Evolutionary conservation across 2,329 filamentous ascomycete genomes (phyloP).

Genomic region (Monosporascus sp.): DNA sequence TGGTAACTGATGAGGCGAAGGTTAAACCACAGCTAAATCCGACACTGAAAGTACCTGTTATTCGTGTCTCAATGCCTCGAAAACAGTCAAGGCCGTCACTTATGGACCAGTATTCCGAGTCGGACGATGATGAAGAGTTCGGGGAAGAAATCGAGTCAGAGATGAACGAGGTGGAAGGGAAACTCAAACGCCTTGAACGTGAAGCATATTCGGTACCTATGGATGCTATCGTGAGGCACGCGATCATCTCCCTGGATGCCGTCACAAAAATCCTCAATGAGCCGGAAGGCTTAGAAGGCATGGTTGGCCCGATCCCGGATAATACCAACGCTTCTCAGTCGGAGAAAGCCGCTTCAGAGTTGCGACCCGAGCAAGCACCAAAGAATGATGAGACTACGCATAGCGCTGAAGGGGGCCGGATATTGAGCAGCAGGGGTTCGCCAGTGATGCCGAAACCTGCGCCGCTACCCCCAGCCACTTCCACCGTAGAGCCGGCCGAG

Average conservation of each 20-base stretch:
- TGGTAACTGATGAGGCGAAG: conserved; percentile 5
- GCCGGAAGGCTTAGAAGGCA: conserved; percentile 34
- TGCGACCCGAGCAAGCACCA: conserved; percentile 15
- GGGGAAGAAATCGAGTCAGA: conserved; percentile 50
- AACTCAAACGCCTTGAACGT: conserved; percentile 41
- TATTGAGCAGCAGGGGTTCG: no score
- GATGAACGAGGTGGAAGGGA: conserved; percentile 45
- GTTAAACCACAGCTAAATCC: conserved; percentile 8
- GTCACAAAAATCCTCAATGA: conserved; percentile 42
- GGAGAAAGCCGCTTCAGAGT: conserved; percentile 11
- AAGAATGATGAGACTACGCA: conserved; percentile 1
- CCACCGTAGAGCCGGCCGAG: neutral
- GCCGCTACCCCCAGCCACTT: neutral
- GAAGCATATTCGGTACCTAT: conserved; percentile 32
- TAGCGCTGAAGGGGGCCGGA: neutral
- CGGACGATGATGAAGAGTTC: conserved; percentile 53
- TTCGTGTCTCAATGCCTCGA: conserved; percentile 35
- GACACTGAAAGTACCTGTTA: conserved; percentile 17
- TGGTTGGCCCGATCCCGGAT: conserved; percentile 37
- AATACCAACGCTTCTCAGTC: conserved; percentile 18
- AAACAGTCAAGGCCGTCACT: conserved; percentile 26
- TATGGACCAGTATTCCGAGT: conserved; percentile 44
- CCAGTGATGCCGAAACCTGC: neutral
- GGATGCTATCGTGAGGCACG: conserved; percentile 41
- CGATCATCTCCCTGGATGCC: conserved; percentile 42